Evolutionary conservation across 805 yeast genomes (phyloP).

Genomic region (Myxozyma vanderwaltii): DNA sequence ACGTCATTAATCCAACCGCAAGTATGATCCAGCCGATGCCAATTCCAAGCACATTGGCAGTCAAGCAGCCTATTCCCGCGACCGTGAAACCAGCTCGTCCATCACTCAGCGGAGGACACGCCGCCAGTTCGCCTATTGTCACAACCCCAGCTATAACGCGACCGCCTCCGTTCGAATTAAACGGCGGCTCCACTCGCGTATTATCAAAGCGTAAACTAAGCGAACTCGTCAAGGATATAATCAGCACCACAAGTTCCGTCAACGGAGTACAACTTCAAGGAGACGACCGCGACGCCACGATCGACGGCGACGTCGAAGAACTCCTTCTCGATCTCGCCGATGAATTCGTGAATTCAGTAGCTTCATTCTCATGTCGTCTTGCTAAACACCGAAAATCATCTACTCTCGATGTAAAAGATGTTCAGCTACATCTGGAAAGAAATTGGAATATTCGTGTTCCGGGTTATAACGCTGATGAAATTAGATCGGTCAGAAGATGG

Average conservation of each 20-base stretch:
- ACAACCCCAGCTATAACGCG: constrained; percentile 74
- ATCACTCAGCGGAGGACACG: constrained; percentile 80
- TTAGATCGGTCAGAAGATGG: constrained; percentile 54
- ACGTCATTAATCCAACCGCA: constrained; percentile 42
- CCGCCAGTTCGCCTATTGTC: constrained; percentile 67
- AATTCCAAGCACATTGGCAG: constrained; percentile 67
- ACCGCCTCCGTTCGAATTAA: constrained; percentile 80
- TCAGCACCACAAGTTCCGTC: constrained; percentile 58
- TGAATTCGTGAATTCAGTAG: constrained; percentile 88
- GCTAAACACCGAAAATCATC: constrained; percentile 95
- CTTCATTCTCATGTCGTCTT: constrained; percentile 88
- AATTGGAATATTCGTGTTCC: constrained; percentile 96
- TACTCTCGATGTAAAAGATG: constrained; percentile 80
- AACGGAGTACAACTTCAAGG: constrained; percentile 39
- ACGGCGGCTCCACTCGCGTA: constrained; percentile 54
- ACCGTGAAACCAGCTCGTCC: constrained; percentile 73
- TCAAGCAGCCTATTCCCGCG: constrained; percentile 66
- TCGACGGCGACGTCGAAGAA: constrained; percentile 96
- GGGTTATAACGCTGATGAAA: constrained; percentile 89
- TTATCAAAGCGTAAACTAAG: constrained; percentile 85
- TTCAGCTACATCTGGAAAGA: constrained; percentile 85
- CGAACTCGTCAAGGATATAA: constrained; percentile 70
- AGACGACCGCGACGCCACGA: constrained; percentile 85
- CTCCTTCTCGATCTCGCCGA: constrained; percentile 88
- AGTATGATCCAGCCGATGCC: constrained; percentile 40